Percentiles rank a stretch among this genome's conserved stretches.
These are phyloP conservation scores for Ophiocordyceps unilateralis DNA, from an alignment of 2,329 filamentous ascomycete species.

Conservation along the genomic window DNA sequence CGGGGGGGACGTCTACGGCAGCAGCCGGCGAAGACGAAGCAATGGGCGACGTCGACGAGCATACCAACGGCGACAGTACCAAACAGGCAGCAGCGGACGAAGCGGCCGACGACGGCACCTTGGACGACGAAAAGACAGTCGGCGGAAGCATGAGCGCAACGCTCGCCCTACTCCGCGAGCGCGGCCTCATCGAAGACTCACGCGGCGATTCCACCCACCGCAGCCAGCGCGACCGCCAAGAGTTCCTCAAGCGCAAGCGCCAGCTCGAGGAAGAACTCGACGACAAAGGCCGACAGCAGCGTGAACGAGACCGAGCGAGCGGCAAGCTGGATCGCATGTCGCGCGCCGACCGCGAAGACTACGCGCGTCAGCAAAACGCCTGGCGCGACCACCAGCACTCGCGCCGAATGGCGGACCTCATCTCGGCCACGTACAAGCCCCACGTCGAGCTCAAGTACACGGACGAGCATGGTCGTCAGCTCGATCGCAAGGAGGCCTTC, in stretches of 20 bases:
- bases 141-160: constrained; percentile 66
- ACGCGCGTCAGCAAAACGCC: constrained; percentile 73
- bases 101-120: constrained; percentile 45
- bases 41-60: constrained; percentile 12
- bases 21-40: constrained; percentile 7
- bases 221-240: constrained; percentile 51
- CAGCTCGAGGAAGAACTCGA: constrained; percentile 63
- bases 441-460: constrained; percentile 81
- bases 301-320: constrained; percentile 72
- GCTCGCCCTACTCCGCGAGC: constrained; percentile 66
- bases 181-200: constrained; percentile 57
- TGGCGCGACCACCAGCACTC: constrained; percentile 75
- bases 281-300: constrained; percentile 58
- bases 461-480: constrained; percentile 69
- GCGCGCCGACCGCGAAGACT: constrained; percentile 78
- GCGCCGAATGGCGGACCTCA: constrained; percentile 67
- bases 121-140: constrained; percentile 74
- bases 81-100: too few species aligned
- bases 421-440: constrained; percentile 75
- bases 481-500: constrained; percentile 93
- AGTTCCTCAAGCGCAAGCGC: constrained; percentile 63
- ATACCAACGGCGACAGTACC: too few species aligned
- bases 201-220: constrained; percentile 47
- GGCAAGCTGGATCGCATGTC: constrained; percentile 79
- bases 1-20: not conserved